These are phyloP conservation scores for Exophiala lecanii-corni DNA, from an alignment of 2,329 filamentous ascomycete genomes.

Conservation along the genomic window DNA sequence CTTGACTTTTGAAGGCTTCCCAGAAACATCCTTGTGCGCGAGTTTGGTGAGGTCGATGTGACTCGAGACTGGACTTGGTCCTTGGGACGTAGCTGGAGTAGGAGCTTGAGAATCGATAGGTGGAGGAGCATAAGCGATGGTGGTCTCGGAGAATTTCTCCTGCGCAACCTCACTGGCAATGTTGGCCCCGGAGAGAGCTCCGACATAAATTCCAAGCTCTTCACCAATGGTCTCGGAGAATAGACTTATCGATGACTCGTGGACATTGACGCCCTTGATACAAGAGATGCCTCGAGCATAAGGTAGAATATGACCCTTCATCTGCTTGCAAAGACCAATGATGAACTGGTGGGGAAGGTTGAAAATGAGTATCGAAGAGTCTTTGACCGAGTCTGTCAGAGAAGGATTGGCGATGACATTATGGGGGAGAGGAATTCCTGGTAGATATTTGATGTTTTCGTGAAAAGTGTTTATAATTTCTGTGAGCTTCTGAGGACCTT, in stretches of 20 bases:
- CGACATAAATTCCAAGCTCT: conserved; percentile 90
- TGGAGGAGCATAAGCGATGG: conserved; percentile 91
- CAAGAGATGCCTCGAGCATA: conserved; percentile 92
- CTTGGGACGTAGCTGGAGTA: conserved; percentile 52
- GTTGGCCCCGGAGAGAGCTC: conserved; percentile 91
- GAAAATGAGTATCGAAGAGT: conserved; percentile 87
- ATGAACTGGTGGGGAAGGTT: conserved; percentile 98
- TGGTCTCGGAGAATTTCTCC: conserved; percentile 97
- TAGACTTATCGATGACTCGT: conserved; percentile 75
- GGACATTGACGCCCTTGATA: conserved; percentile 96
- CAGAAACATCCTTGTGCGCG: conserved; percentile 65
- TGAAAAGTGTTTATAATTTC: conserved; percentile 84
- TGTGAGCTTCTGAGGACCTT: conserved; percentile 79
- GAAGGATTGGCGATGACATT: conserved; percentile 84
- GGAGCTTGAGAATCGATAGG: conserved; percentile 77
- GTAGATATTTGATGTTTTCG: conserved; percentile 97
- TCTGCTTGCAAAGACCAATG: conserved; percentile 72
- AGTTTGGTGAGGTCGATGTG: conserved; percentile 48
- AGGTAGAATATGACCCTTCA: conserved; percentile 83
- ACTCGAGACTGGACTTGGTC: conserved; percentile 48
- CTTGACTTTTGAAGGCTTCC: conserved; percentile 62
- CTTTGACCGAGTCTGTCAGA: conserved; percentile 71
- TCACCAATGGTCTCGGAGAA: conserved; percentile 95
- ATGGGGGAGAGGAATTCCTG: conserved; percentile 72
- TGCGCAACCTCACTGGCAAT: conserved; percentile 90